phyloP scores from a whole-genome alignment of 345 rosid species.

The Rubroshorea leprosula region DNA sequence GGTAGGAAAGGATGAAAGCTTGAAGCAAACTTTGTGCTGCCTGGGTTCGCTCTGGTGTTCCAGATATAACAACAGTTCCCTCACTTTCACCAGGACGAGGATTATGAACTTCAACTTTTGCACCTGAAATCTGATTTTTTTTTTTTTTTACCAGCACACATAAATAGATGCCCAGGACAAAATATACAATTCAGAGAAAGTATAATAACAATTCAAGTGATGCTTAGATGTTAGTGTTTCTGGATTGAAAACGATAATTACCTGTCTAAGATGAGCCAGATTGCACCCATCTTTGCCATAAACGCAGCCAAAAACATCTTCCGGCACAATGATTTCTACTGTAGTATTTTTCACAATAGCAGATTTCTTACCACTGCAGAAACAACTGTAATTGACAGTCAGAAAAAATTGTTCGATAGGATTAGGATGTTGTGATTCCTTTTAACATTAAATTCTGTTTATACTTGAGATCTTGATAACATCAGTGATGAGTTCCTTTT shows the following conservation, averaged over 20 bases:
- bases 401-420: not conserved
- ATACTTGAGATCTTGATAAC: not conserved
- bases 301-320: conserved; percentile 37
- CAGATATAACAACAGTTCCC: conserved; percentile 44
- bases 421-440: too few species aligned
- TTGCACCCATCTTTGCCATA: conserved; percentile 50
- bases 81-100: conserved; percentile 36
- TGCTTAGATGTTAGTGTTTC: not conserved
- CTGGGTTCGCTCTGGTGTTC: conserved; percentile 47
- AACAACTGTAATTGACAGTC: not conserved
- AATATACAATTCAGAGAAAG: not conserved
- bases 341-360: conserved; percentile 42
- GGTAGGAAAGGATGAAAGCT: conserved; percentile 24
- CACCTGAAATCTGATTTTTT: conserved; percentile 72
- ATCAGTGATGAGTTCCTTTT: too few species aligned
- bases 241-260: conserved; percentile 3
- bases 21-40: conserved; percentile 53
- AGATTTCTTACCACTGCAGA: conserved; percentile 32
- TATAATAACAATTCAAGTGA: too few species aligned
- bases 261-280: conserved; percentile 55
- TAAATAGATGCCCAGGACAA: not conserved
- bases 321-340: conserved; percentile 40
- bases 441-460: conserved; percentile 1
- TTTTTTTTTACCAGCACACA: not conserved
- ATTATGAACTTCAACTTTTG: conserved; percentile 40